These are phyloP conservation scores for Solanum hybrid DNA, from an alignment of 305 asterid genomes.

Conservation along the genomic window DNA sequence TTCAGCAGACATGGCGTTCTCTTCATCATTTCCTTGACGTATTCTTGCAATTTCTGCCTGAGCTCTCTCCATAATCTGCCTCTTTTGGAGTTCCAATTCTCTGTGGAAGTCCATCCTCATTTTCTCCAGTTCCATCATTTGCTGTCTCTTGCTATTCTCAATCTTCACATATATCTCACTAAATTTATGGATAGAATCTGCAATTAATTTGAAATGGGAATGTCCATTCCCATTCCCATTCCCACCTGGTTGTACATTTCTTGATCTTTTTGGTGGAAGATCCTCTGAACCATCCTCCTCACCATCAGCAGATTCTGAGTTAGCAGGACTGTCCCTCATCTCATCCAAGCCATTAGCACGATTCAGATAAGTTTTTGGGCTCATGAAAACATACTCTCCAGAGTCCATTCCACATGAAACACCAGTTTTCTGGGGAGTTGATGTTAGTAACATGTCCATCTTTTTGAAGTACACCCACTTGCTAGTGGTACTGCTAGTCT, in stretches of 20 bases:
- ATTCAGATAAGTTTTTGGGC: conserved; percentile 41
- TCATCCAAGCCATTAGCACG: conserved; percentile 63
- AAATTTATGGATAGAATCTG: conserved; percentile 65
- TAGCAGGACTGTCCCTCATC: conserved; percentile 75
- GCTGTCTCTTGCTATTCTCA: conserved; percentile 67
- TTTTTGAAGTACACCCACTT: conserved; percentile 83
- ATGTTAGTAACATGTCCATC: conserved; percentile 53
- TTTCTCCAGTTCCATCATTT: conserved; percentile 70
- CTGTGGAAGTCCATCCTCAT: conserved; percentile 80
- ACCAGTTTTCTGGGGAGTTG: conserved; percentile 39
- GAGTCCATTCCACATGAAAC: conserved; percentile 75
- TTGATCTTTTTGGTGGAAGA: conserved; percentile 40
- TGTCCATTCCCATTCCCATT: conserved; percentile 17
- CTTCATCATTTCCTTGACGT: conserved; percentile 47
- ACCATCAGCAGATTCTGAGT: conserved; percentile 41
- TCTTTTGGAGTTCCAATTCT: conserved; percentile 71
- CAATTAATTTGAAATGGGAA: conserved; percentile 50
- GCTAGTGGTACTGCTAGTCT: conserved; percentile 12
- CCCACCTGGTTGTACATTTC: conserved; percentile 21
- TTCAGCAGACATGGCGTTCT: conserved; percentile 37
- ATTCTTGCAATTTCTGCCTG: conserved; percentile 70
- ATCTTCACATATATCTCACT: conserved; percentile 64
- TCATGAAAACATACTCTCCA: conserved; percentile 59
- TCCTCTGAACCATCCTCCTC: conserved; percentile 51
- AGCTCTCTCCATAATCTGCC: conserved; percentile 73